phyloP scores from a whole-genome alignment of 495 filamentous ascomycete species.

The Talaromyces borbonicus region DNA sequence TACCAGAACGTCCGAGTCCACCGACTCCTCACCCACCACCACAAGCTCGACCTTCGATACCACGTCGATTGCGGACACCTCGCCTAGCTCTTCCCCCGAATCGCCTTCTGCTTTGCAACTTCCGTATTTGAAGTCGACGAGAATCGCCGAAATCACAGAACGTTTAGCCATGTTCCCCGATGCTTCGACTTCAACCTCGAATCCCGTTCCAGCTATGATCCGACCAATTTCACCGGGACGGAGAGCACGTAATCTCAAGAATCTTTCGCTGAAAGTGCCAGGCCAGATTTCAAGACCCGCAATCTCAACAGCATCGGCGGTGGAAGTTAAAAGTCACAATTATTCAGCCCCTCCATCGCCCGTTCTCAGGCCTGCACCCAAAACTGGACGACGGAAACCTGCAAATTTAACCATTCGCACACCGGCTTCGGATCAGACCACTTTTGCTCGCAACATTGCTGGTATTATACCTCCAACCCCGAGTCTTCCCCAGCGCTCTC shows the following conservation, averaged over 20 bases:
- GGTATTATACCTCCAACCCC: constrained; percentile 39
- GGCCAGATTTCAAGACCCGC: constrained; percentile 33
- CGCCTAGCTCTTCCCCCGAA: constrained; percentile 86
- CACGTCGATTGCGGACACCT: constrained; percentile 77
- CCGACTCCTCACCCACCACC: constrained; percentile 90
- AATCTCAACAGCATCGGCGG: constrained; percentile 38
- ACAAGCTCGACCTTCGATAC: constrained; percentile 91
- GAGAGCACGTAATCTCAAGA: constrained; percentile 84
- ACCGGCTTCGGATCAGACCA: constrained; percentile 39
- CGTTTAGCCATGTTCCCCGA: constrained; percentile 13
- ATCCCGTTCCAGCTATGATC: constrained; percentile 32
- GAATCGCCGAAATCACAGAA: constrained; percentile 20
- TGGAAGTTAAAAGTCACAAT: constrained; percentile 34
- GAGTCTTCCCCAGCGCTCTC: constrained; percentile 32
- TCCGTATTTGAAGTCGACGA: constrained; percentile 31
- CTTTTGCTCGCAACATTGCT: constrained; percentile 22
- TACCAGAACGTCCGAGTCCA: constrained; percentile 70
- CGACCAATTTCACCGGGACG: constrained; percentile 51
- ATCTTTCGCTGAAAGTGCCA: constrained; percentile 78
- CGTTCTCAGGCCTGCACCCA: constrained; percentile 65
- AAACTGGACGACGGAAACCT: constrained; percentile 64
- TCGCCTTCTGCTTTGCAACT: constrained; percentile 56
- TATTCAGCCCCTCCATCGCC: constrained; percentile 75
- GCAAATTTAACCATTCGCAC: constrained; percentile 66
- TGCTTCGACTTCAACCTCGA: constrained; percentile 19